A percentile compares a stretch with the other conserved stretches of the same genome.
These are phyloP conservation scores for Parmelia sp. DNA, from an alignment of 495 filamentous ascomycete genomes.

Conservation along the genomic window DNA sequence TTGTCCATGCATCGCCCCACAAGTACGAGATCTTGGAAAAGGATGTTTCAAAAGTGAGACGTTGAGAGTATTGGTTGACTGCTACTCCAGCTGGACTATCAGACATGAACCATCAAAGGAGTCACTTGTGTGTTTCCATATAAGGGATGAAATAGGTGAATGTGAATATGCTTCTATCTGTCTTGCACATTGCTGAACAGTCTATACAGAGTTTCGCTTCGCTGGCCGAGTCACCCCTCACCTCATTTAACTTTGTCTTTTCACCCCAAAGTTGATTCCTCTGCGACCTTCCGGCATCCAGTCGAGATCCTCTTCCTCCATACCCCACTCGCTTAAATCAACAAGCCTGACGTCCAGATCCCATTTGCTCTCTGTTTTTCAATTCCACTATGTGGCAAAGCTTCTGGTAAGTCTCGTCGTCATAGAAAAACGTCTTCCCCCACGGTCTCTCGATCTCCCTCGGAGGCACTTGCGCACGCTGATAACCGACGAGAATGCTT, in stretches of 20 bases:
- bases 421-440: neutral
- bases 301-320: neutral
- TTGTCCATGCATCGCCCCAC: too few species aligned
- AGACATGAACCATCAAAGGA: too few species aligned
- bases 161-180: too few species aligned
- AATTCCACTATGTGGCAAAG: neutral
- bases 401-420: neutral
- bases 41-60: too few species aligned
- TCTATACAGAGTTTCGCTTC: too few species aligned
- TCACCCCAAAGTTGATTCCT: neutral
- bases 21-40: too few species aligned
- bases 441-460: neutral
- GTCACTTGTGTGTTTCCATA: too few species aligned
- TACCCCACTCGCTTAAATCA: constrained; percentile 1
- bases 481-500: constrained; percentile 36
- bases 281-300: neutral
- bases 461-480: constrained; percentile 11
- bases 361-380: neutral
- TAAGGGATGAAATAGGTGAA: too few species aligned
- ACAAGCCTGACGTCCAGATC: neutral
- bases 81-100: too few species aligned
- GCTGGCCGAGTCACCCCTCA: too few species aligned
- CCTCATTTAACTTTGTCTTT: neutral
- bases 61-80: too few species aligned
- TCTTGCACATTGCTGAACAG: too few species aligned